phyloP scores from a whole-genome alignment of 805 yeast genomes.

The Kodamaea nitidulidarum region DNA sequence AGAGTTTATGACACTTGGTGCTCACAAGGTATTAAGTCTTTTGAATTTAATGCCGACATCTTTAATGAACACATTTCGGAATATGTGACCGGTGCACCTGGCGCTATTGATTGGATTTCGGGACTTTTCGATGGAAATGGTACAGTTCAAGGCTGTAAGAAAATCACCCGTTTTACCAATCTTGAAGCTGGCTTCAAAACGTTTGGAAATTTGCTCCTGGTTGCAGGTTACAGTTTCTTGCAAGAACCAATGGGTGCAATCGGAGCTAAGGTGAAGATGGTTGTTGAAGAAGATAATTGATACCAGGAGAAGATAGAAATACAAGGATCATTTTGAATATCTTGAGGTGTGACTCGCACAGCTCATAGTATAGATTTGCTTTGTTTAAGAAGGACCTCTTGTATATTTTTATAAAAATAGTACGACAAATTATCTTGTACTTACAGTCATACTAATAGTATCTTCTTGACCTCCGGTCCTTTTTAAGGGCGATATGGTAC shows the following conservation, averaged over 20 bases:
- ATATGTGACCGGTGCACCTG: conserved; percentile 12
- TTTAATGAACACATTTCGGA: conserved; percentile 17
- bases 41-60: conserved; percentile 9
- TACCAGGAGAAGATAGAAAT: background rate
- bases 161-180: conserved; percentile 41
- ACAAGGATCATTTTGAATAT: background rate
- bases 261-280: background rate
- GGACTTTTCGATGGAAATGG: conserved; percentile 14
- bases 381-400: too few species aligned
- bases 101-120: conserved; percentile 18
- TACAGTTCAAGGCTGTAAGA: conserved; percentile 17
- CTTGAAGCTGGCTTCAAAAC: conserved; percentile 35
- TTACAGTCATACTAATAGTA: too few species aligned
- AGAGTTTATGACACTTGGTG: conserved; percentile 14
- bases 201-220: background rate
- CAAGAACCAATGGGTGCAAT: conserved; percentile 7
- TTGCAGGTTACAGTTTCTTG: conserved; percentile 3
- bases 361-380: too few species aligned
- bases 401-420: too few species aligned
- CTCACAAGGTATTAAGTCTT: conserved; percentile 9
- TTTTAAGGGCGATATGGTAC: too few species aligned
- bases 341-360: too few species aligned
- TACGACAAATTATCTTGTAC: too few species aligned
- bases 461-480: too few species aligned
- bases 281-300: background rate